Base-by-base conservation (phyloP, 768 basidiomycete genomes). In the Tephrocybe sp. region DNA sequence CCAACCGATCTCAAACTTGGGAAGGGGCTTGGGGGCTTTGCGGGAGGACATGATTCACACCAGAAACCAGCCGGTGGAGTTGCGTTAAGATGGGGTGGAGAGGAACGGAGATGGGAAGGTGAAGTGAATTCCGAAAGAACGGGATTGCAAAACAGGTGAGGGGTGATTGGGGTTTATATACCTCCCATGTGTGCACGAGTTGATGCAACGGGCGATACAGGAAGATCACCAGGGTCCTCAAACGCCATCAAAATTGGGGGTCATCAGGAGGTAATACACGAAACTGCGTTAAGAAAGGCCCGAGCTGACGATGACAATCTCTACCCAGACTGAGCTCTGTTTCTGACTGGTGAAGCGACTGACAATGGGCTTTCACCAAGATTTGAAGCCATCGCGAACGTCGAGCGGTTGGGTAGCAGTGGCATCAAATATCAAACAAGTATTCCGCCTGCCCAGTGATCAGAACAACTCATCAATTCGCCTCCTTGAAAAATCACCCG, bases 1-100 rank as follows among this genome's bases (percentile, higher is more conserved):
- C 34, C 33, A 52, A 87, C 86, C 84, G 52, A 83, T 77, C 62
- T 87, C 80, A 61, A 88, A 88, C 68, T 82, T 84, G 60, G 86
- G 84, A 50, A 87, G 75, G 57, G 80, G 77, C 71, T 85, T 88
- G 48, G 72, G 66, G 54, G 64, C 66, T 73, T 81, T 86, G 58
- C 76, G 75, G 52, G 75, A 75, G 58, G 79, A 80, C 78, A 80
- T 49, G 65, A 52, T 61, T 55, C 55, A 62, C 70, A 73, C 72
- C 73, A 72, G 71, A 74, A 66, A 69, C 74, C 74, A 75, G 74
- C 71, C 72, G 70, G 74, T 72, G 72, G 58, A 61, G 54, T 55
- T 61, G 59, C 54, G 57, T 54, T 58, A 46, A 57, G 57, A 49
- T 54, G 53, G 50, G 57, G 53, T 49, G 57, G 57, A 54, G 47